Evolutionary conservation across 1,139 yeast species (phyloP), one percentile per base, ranked within the genome.

Genomic region (Suhomyces panamericanus): DNA sequence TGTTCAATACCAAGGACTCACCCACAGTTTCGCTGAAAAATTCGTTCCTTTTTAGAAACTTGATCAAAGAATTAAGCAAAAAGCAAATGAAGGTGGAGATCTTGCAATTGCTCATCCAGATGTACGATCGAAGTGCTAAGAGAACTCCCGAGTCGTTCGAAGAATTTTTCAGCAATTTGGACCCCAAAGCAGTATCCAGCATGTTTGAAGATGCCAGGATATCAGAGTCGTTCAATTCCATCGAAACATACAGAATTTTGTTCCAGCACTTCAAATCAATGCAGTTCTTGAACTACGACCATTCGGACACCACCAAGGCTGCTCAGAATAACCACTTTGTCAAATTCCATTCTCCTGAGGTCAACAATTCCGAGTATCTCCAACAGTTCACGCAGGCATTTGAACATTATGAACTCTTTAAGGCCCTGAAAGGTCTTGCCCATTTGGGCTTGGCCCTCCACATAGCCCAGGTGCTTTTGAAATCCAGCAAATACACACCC

Each of bases 231-330:
- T 69, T 67, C 46, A 53, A 52, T 41, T 63, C 67, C 0, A 28
- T 57, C 3, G 59, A 54, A 20, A 49, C 53, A 12, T 57, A 54
- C 40, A 46, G 73, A 32, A 46, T 50, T 9, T 51, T 58, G 20
- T 65, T 63, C 49, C 49, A 51, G 35, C 48, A 62, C 43, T 59
- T 55, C 53, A 68, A 67, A 43, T 64, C 75, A 2, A 66, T 69
- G 0, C 66, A 68, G 30, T 60, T 59, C 52, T 54, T 69, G 26
- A 70, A 65, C 42, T 66, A 67, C 42, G 62, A 66, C 15, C 57
- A 59, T 35, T 55, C 66, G 1, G 70, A 66, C 43, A 57, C 61
- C 11, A 35, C 54, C 5, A 52, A 44, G n/a, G 43, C 44, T 26
- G 49, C 62, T 6, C 57, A 54, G 34, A 51, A 54, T 6, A 34